Conservation (phyloP, 768 basidiomycete species). For the Boletales sp. region DNA sequence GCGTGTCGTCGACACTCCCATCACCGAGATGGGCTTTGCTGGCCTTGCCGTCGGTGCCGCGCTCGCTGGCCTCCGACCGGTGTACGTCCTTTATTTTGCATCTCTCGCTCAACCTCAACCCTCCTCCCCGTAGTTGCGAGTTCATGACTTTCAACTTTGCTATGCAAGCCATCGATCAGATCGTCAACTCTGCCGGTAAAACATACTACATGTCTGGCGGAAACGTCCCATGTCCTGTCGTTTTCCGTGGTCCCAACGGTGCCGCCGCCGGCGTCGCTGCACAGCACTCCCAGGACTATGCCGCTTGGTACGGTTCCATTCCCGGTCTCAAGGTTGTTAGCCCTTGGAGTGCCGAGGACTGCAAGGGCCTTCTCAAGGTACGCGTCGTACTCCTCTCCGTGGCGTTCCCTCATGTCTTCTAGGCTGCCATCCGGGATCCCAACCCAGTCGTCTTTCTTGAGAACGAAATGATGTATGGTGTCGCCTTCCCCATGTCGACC, state of each 20-base stretch:
- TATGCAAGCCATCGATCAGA: conserved; percentile 99
- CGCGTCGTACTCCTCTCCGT: conserved; percentile 11
- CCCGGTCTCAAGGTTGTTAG: conserved; percentile 98
- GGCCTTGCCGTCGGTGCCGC: conserved; percentile 95
- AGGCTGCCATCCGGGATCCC: conserved; percentile 97
- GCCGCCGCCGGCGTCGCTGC: conserved; percentile 96
- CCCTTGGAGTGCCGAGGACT: conserved; percentile 98
- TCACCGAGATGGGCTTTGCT: conserved; percentile 98
- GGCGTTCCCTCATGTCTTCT: neutral
- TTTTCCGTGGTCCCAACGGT: conserved; percentile 99
- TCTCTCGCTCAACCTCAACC: conserved; percentile 7
- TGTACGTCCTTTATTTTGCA: conserved; percentile 46
- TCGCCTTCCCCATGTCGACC: conserved; percentile 92
- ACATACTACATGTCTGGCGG: conserved; percentile 99
- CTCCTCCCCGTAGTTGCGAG: conserved; percentile 66
- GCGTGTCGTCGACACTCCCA: conserved; percentile 95
- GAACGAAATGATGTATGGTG: conserved; percentile 99
- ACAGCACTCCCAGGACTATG: conserved; percentile 97
- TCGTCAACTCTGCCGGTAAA: conserved; percentile 99
- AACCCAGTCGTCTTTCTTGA: conserved; percentile 99
- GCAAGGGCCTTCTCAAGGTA: conserved; percentile 96
- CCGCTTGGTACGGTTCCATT: conserved; percentile 89
- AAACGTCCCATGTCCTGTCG: conserved; percentile 96
- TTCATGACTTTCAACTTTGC: conserved; percentile 99
- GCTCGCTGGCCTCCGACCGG: conserved; percentile 88